phyloP scores from a whole-genome alignment of 2,329 filamentous ascomycete genomes.

The Verticillium albo-atrum region DNA sequence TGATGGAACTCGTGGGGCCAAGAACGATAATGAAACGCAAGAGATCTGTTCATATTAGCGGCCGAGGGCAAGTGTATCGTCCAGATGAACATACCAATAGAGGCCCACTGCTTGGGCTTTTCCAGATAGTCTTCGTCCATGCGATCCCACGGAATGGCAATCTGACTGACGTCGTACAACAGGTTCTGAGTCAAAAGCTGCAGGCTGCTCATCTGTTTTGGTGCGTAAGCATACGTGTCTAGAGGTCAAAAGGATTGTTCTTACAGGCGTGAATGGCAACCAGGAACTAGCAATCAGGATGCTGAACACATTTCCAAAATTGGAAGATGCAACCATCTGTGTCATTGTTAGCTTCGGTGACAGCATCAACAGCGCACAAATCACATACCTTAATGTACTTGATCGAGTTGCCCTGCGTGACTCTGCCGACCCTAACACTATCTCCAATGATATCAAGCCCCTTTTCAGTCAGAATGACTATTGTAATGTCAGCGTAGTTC shows the following conservation, averaged over 20 bases:
- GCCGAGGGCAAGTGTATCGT: not conserved
- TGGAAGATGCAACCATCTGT: slow-evolving; percentile 23
- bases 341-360: not conserved
- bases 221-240: not conserved
- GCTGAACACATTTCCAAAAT: slow-evolving; percentile 24
- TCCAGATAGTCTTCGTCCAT: slow-evolving; percentile 20
- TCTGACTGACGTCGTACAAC: slow-evolving; percentile 23
- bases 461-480: slow-evolving; percentile 22
- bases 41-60: slow-evolving; percentile 13
- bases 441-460: slow-evolving; percentile 20
- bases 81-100: not conserved
- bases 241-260: no score
- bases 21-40: slow-evolving; percentile 20
- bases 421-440: slow-evolving; percentile 17
- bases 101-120: slow-evolving; percentile 19
- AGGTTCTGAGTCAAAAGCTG: slow-evolving; percentile 22
- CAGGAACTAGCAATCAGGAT: slow-evolving; percentile 20
- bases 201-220: slow-evolving; percentile 15
- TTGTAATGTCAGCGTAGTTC: no score
- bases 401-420: slow-evolving; percentile 22
- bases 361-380: no score
- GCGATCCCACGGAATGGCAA: slow-evolving; percentile 22
- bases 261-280: slow-evolving; percentile 18
- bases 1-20: slow-evolving; percentile 21
- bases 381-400: slow-evolving; percentile 21